Evolutionary conservation across 2,329 filamentous ascomycete species (phyloP).

Genomic region (Ambrosiella xylebori): DNA sequence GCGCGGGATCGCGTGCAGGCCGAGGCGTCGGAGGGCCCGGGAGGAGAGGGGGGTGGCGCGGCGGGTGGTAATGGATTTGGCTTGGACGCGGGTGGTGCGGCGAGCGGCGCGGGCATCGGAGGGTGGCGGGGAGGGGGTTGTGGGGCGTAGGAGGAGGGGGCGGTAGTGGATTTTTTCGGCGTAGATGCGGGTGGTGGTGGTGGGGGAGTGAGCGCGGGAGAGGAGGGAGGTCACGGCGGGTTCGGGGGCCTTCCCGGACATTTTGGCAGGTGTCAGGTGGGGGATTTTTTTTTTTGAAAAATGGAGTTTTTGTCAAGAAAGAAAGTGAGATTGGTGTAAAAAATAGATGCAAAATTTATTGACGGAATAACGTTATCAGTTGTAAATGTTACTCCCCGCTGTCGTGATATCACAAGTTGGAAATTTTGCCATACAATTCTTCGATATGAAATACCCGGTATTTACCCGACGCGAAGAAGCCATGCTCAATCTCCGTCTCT

Average conservation of each 20-base stretch:
- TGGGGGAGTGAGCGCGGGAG: constrained; percentile 59
- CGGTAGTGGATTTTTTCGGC: constrained; percentile 69
- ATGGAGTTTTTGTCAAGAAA: neutral
- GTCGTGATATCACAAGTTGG: too few species aligned
- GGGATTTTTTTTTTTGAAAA: neutral
- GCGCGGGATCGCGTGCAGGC: constrained; percentile 44
- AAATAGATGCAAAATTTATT: neutral
- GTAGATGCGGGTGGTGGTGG: constrained; percentile 54
- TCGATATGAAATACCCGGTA: neutral
- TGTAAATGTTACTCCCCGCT: too few species aligned
- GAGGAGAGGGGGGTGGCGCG: constrained; percentile 58
- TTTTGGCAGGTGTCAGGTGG: constrained; percentile 13
- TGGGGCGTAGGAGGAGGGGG: constrained; percentile 60
- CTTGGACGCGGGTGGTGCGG: constrained; percentile 30
- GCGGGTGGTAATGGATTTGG: constrained; percentile 17
- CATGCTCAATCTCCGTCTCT: neutral
- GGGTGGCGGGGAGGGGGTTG: constrained; percentile 42
- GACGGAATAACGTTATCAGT: too few species aligned
- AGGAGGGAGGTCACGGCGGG: constrained; percentile 47
- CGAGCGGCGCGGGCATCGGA: constrained; percentile 41
- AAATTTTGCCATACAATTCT: too few species aligned
- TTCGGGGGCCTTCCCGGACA: constrained; percentile 18
- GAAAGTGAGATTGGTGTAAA: neutral
- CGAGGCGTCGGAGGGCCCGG: constrained; percentile 54
- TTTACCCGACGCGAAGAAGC: constrained; percentile 8